Evolutionary conservation across 2,329 filamentous ascomycete genomes (phyloP), one percentile per base, ranked within the genome.

Genomic region (Exophiala viscosa): DNA sequence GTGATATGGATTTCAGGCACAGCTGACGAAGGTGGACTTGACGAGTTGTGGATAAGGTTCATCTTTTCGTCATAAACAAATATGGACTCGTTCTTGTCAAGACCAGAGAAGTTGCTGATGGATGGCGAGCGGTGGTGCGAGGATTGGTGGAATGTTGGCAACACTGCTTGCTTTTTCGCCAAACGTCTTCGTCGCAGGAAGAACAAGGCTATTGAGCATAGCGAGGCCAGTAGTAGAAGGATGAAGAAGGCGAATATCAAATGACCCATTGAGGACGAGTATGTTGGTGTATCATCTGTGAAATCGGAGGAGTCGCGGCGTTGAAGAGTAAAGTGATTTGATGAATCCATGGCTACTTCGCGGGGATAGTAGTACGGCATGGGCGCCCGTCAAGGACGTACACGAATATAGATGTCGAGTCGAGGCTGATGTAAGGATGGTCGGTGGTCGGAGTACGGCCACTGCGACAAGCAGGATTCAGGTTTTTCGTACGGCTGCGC

Each of bases 1-100:
- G 93, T 97, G 71, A 99, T 96, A 72, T 91, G 90, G 66, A 99
- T 99, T 74, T 97, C 88, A 15, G 93, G 93, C 23, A 97, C 88
- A n/a, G 87, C 86, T 41, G 86, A 88, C 64, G 86, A 76, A 17
- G 91, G 88, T 13, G 89, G 86, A 58, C 84, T 86, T 55, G 80
- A 77, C 31, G 88, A 87, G 71, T 88, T 88, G 60, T 84, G 80
- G 61, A 92, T 83, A 73, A 95, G 84, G 60, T 83, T 83, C 67
- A 86, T 83, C 72, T 93, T 90, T 70, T 89, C 85, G 64, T 87
- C 83, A 69, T 90, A 87, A 64, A 93, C 82, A 56, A 90, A 80
- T 61, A 93, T 79, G 57, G 80, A 80, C 52, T 88, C 88, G 50
- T 84, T 82, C 67, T 82, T 83, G 58, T 72, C 74, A 54, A 74